A percentile compares a stretch with the other conserved stretches of the same genome.
Evolutionary conservation across 768 basidiomycete species (phyloP).

Genomic region (Clitopilus passeckerianus): DNA sequence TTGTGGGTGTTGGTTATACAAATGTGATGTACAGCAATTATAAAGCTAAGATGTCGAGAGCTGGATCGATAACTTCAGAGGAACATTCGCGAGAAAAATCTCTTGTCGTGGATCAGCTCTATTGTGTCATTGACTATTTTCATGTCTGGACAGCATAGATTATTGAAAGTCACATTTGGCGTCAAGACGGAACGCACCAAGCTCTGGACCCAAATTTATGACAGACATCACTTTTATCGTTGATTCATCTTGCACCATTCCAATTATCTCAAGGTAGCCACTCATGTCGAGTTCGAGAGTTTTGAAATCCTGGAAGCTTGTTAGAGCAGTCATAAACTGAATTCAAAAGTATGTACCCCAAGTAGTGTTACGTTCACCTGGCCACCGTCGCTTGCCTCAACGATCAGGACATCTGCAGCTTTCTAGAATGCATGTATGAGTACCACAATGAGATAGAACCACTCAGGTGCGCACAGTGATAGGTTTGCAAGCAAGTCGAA

Average conservation of each 20-base stretch:
- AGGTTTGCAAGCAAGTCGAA: constrained; percentile 59
- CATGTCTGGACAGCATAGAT: constrained; percentile 35
- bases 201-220: constrained; percentile 52
- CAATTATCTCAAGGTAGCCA: constrained; percentile 66
- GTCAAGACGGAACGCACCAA: constrained; percentile 43
- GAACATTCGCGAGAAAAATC: constrained; percentile 49
- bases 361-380: constrained; percentile 45
- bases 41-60: neutral
- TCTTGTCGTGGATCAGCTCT: constrained; percentile 54
- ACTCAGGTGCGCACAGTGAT: constrained; percentile 35
- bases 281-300: constrained; percentile 29
- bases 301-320: neutral
- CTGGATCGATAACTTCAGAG: neutral
- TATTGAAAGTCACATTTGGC: neutral
- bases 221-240: constrained; percentile 51
- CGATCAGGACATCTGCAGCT: constrained; percentile 1
- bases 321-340: neutral
- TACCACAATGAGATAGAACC: neutral
- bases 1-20: neutral
- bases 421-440: neutral
- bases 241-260: constrained; percentile 48
- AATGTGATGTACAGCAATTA: neutral
- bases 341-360: constrained; percentile 24
- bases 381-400: constrained; percentile 60
- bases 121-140: constrained; percentile 57